These are phyloP conservation scores for Annulohypoxylon nitens DNA, from an alignment of 495 filamentous ascomycete species.

Conservation along the genomic window DNA sequence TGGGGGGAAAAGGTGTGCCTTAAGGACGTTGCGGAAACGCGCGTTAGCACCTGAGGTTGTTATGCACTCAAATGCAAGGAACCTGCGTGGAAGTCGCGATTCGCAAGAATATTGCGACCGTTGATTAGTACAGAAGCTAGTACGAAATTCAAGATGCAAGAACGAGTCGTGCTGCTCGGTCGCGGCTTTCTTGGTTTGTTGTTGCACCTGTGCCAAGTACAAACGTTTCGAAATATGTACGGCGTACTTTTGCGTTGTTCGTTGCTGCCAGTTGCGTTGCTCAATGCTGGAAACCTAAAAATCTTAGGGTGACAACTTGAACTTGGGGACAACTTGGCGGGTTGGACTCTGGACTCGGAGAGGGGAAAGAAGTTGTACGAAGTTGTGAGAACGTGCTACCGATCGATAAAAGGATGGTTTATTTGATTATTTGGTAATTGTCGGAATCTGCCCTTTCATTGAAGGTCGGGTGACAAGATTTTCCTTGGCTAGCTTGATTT, in stretches of 20 bases:
- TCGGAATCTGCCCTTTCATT: conserved; percentile 17
- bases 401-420: conserved; percentile 25
- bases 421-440: conserved; percentile 23
- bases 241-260: not conserved
- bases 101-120: not conserved
- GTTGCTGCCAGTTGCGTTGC: not conserved
- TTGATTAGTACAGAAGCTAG: not conserved
- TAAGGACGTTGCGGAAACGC: conserved; percentile 36
- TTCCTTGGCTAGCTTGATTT: conserved; percentile 22
- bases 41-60: conserved; percentile 45
- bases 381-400: conserved; percentile 20
- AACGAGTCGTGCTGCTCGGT: conserved; percentile 10
- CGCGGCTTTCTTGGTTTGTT: conserved; percentile 29
- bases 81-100: conserved; percentile 21
- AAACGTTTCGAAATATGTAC: conserved; percentile 14
- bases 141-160: not conserved
- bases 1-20: conserved; percentile 16
- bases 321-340: not conserved
- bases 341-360: conserved; percentile 12
- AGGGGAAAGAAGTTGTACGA: conserved; percentile 20
- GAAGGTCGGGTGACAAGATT: conserved; percentile 33
- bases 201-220: conserved; percentile 23
- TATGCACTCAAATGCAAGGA: conserved; percentile 40
- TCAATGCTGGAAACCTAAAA: conserved; percentile 8
- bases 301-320: not conserved